Evolutionary conservation across 805 yeast species (phyloP), one percentile per base, ranked within the genome.

Genomic region (Candida dendrica): DNA sequence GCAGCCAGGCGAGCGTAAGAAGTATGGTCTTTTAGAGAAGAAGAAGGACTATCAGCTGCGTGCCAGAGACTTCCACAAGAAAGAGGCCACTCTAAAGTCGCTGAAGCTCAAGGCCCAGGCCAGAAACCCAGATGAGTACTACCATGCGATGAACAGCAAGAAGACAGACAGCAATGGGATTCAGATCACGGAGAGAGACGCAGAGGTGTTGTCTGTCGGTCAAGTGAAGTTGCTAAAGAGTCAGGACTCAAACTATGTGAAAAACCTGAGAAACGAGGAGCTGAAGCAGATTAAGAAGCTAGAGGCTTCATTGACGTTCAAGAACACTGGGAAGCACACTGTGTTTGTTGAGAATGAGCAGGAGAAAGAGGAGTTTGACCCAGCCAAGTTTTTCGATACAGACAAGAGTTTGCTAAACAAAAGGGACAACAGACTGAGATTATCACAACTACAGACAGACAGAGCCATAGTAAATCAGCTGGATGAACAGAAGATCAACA

Each of bases 111-210:
- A 88, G 58, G 95, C 85, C 2, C 66, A 72, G 31, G 71, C 72
- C 36, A 74, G 88, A 52, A 93, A 93, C 59, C 95, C 95, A 14
- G 98, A 93, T 72, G 98, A 93, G 63, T 93, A 84, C 66, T 89
- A 91, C 63, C 96, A 88, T 75, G 93, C 88, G 17, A 93, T 93
- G 98, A 76, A 81, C 27, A 69, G 73, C 13, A 69, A 71, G 46
- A 73, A 71, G 53, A 79, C 93, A 4, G 95, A 88, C 48, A 65
- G 70, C 2, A 67, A 73, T 10, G 97, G 97, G 1, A 71, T 85
- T 8, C 55, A 84, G 38, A 60, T 84, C 10, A 66, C 79, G 1
- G 86, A 85, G 18, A 71, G 95, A 46, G 84, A 77, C 16, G 73
- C 69, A 20, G 84, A 77, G 50, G 67, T 68, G 27, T 63, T 89